Evolutionary conservation across 257 asterid species (phyloP).

Genomic region (Anisodus tanguticus): DNA sequence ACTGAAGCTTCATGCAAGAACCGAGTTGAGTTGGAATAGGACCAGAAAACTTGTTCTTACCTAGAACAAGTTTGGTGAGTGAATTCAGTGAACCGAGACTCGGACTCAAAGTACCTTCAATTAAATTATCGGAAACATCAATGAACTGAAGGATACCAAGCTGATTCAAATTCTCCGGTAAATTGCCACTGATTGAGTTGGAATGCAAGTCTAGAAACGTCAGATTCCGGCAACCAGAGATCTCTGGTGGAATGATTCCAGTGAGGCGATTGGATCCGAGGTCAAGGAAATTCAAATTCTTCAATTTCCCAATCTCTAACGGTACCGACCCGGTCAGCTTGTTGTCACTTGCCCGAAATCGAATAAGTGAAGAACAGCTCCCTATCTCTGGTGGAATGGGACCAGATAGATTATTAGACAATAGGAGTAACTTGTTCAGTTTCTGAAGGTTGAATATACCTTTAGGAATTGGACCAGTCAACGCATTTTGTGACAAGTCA

Average conservation of each 20-base stretch:
- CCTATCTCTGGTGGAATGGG: constrained; percentile 64
- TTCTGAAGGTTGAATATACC: constrained; percentile 60
- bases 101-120: constrained; percentile 65
- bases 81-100: constrained; percentile 64
- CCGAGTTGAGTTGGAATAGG: constrained; percentile 63
- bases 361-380: constrained; percentile 68
- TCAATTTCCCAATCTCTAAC: constrained; percentile 62
- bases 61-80: constrained; percentile 69
- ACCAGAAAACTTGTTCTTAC: constrained; percentile 64
- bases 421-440: constrained; percentile 61
- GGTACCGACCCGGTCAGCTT: constrained; percentile 67
- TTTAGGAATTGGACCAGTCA: constrained; percentile 69
- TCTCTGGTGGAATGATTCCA: constrained; percentile 62
- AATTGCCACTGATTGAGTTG: constrained; percentile 61
- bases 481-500: constrained; percentile 64
- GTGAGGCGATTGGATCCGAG: constrained; percentile 66
- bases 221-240: constrained; percentile 71
- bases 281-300: constrained; percentile 70
- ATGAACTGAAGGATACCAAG: constrained; percentile 63
- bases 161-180: constrained; percentile 58
- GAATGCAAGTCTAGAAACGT: constrained; percentile 82
- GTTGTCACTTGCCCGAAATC: constrained; percentile 66
- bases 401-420: constrained; percentile 71
- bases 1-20: constrained; percentile 67
- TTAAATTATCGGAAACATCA: constrained; percentile 66